Evolutionary conservation across 2,329 filamentous ascomycete genomes (phyloP).

Genomic region (Verticillium klebahnii): DNA sequence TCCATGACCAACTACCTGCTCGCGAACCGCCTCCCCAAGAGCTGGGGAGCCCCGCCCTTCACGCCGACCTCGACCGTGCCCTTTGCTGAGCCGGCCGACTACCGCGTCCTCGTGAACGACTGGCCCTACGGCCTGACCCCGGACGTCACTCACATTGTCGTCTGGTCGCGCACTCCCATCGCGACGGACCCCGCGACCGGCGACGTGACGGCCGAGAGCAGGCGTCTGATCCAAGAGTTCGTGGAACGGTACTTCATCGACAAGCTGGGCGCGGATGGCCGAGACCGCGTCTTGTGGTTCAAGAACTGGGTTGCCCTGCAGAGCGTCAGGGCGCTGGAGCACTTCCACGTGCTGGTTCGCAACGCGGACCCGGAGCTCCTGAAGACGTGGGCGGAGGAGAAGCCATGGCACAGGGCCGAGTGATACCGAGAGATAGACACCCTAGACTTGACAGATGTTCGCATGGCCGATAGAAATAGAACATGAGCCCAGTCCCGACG

Average conservation of each 20-base stretch:
- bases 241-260: conserved; percentile 65
- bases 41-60: conserved; percentile 62
- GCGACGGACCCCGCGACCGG: conserved; percentile 66
- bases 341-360: conserved; percentile 74
- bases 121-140: conserved; percentile 81
- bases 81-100: conserved; percentile 52
- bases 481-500: background rate
- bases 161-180: conserved; percentile 84
- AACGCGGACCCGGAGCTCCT: conserved; percentile 47
- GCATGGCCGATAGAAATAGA: conserved; percentile 4
- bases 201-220: conserved; percentile 66
- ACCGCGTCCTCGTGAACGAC: conserved; percentile 77
- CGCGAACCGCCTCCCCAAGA: conserved; percentile 59
- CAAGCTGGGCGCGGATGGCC: conserved; percentile 44
- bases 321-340: conserved; percentile 81
- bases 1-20: conserved; percentile 77
- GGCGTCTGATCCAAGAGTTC: conserved; percentile 61
- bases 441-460: background rate
- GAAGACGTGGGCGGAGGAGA: conserved; percentile 48
- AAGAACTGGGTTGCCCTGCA: conserved; percentile 91
- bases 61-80: conserved; percentile 43
- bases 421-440: background rate
- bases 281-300: conserved; percentile 70
- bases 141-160: conserved; percentile 73
- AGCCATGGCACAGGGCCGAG: conserved; percentile 28